Evolutionary conservation across 2,329 filamentous ascomycete genomes (phyloP), one percentile per base, ranked within the genome.

Genomic region (Leptographium flavum): DNA sequence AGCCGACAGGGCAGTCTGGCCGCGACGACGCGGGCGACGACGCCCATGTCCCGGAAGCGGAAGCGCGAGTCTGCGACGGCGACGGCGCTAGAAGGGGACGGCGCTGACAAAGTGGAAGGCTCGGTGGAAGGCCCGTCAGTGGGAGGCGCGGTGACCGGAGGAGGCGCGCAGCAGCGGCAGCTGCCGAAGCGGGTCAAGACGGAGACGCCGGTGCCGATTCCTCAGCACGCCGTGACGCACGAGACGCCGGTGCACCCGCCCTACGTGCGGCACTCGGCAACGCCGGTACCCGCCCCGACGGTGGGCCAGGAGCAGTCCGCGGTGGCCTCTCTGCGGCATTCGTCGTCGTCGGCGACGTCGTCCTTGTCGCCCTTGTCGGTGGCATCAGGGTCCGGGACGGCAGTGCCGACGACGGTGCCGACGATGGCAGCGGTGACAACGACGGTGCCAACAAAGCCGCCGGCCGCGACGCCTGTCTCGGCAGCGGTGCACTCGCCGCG

Each of bases 171-270:
- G 11, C 54, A 54, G 37, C 47, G 55, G 19, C 53, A 53, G 8
- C 54, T 55, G 47, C 48, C 56, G 35, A 63, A 63, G 54, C 57
- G 60, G 3, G 56, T 57, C 40, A 63, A 63, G 52, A 63, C 60
- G 1, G 61, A 63, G 49, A 63, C 61, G n/a, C 60, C 60, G 3
- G 60, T 63, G 15, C 61, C 61, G 17, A 58, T 60, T 22, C 61
- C 61, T 1, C 55, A 58, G 25, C 54, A 37, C 17, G 43, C 37
- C 3, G 42, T 47, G 11, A 42, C 53, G 15, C 50, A 54, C 28
- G 56, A 57, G 44, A 55, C 54, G 5, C 50, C 54, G 14, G 50
- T 49, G 3, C 52, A 47, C 23, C 51, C 49, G 9, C 50, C 49
- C 1, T 47, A 46, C 11, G 21, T 51, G 32, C 51, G 51, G 11